Percentiles rank a stretch among this genome's conserved stretches.
phyloP scores from a whole-genome alignment of 805 yeast species.

The Saturnispora halmiae region DNA sequence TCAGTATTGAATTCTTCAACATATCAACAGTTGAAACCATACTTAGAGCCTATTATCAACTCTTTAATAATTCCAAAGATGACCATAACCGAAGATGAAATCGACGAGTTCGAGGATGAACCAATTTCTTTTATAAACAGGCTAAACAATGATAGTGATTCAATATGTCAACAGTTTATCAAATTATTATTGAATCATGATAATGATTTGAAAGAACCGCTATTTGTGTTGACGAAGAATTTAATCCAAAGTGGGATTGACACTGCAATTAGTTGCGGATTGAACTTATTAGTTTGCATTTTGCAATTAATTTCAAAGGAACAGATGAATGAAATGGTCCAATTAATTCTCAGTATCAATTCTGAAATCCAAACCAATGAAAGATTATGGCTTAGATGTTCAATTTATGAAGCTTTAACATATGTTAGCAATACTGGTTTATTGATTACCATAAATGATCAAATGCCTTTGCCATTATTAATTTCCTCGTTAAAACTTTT shows the following conservation, averaged over 20 bases:
- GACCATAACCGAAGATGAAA: slow-evolving; percentile 55
- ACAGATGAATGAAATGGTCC: not conserved
- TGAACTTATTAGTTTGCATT: slow-evolving; percentile 8
- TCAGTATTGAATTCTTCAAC: slow-evolving; percentile 3
- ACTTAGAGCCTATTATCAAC: slow-evolving; percentile 52
- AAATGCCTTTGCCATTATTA: slow-evolving; percentile 34
- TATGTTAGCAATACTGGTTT: slow-evolving; percentile 5
- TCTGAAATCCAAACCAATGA: not conserved
- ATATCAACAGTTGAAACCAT: slow-evolving; percentile 42
- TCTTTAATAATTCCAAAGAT: slow-evolving; percentile 71
- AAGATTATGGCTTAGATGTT: slow-evolving; percentile 13
- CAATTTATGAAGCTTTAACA: slow-evolving; percentile 12
- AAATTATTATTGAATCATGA: slow-evolving; percentile 7
- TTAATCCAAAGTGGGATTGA: slow-evolving; percentile 5
- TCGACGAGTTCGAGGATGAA: slow-evolving; percentile 74
- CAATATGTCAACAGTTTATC: slow-evolving; percentile 10
- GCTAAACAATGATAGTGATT: slow-evolving; percentile 7
- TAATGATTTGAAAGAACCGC: slow-evolving; percentile 6
- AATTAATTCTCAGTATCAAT: slow-evolving; percentile 1
- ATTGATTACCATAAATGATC: slow-evolving; percentile 1
- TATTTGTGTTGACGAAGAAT: slow-evolving; percentile 7
- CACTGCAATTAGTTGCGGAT: slow-evolving; percentile 7
- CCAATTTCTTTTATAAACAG: slow-evolving; percentile 82
- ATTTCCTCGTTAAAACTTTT: slow-evolving; percentile 10
- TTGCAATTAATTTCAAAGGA: slow-evolving; percentile 1